Percentiles rank a stretch among this genome's conserved stretches.
phyloP scores from a whole-genome alignment of 2,329 filamentous ascomycete species.

The Calonectria ilicicola region DNA sequence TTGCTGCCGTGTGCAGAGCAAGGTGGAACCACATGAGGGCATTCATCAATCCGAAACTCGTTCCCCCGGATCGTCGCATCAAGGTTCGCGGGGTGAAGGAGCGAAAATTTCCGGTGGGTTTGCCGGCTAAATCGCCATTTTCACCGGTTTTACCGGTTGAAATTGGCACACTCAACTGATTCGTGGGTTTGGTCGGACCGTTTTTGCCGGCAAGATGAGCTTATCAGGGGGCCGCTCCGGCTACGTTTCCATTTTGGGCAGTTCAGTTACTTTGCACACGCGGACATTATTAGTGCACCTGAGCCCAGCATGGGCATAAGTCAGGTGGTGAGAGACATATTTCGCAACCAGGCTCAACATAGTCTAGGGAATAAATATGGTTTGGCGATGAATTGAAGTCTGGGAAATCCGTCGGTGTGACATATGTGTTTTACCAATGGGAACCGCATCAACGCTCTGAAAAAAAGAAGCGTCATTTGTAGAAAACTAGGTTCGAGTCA shows the following conservation, averaged over 20 bases:
- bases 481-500: background rate
- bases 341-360: background rate
- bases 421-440: background rate
- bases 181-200: constrained; percentile 6
- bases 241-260: background rate
- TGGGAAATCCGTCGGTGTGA: background rate
- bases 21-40: background rate
- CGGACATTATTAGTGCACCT: background rate
- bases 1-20: background rate
- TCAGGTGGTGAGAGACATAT: background rate
- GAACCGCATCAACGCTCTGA: background rate
- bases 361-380: background rate
- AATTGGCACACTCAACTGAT: background rate
- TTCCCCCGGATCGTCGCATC: constrained; percentile 5
- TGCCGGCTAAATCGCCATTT: background rate
- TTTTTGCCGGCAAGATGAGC: background rate
- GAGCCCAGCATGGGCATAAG: background rate
- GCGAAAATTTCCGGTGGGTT: background rate
- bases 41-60: background rate
- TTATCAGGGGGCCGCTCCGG: background rate
- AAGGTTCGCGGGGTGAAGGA: constrained; percentile 3
- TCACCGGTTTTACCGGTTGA: background rate
- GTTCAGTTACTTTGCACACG: background rate
- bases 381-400: background rate
- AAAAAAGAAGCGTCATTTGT: background rate